These are phyloP conservation scores for Buxus sempervirens DNA, from an alignment of 164 flowering plant genomes.

Conservation along the genomic window DNA sequence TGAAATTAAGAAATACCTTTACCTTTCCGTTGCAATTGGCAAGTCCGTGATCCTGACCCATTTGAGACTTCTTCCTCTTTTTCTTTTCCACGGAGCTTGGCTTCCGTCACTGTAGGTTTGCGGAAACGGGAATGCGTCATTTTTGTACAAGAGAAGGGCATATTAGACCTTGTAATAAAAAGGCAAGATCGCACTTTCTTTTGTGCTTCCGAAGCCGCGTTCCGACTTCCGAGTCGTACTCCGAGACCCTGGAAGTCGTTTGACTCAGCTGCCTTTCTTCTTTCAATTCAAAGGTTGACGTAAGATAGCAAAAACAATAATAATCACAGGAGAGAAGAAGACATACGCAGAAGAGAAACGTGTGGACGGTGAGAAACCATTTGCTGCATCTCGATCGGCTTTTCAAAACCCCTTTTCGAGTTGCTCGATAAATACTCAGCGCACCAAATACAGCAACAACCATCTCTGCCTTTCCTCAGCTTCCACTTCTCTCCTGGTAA, in stretches of 20 bases:
- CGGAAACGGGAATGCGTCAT: too few species aligned
- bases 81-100: too few species aligned
- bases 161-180: not conserved
- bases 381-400: not conserved
- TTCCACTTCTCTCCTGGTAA: not conserved
- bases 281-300: not conserved
- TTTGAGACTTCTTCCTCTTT: too few species aligned
- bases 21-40: too few species aligned
- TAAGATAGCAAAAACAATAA: not conserved
- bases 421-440: not conserved
- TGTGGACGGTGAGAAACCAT: constrained; percentile 17
- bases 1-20: too few species aligned
- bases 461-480: not conserved
- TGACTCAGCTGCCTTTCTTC: constrained; percentile 13
- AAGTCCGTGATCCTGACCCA: too few species aligned
- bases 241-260: constrained; percentile 10
- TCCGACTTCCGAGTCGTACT: not conserved
- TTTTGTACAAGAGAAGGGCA: not conserved
- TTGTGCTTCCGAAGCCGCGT: constrained; percentile 13
- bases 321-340: too few species aligned
- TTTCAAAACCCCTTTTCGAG: not conserved
- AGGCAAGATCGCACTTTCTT: constrained; percentile 5
- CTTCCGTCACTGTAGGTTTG: too few species aligned
- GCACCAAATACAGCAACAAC: not conserved
- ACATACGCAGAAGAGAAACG: constrained; percentile 12